Conservation (phyloP, 352 stramenopile species). For the Phytopythium chamaehyphon region DNA sequence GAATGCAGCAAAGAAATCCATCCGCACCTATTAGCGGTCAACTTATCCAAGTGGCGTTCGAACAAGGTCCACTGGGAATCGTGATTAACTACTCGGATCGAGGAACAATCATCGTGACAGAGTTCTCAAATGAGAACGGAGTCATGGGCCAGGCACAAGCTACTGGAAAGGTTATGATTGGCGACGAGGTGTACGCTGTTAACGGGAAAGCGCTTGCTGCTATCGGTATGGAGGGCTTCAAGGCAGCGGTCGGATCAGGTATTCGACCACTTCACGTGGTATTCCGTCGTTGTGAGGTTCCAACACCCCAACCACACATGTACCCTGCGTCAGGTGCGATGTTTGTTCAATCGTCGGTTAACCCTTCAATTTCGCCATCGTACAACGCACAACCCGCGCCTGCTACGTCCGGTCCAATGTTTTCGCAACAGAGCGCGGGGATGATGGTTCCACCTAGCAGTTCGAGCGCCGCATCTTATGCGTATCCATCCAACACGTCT, state of each 20-base stretch:
- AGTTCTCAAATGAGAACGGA: conserved; percentile 70
- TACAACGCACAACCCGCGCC: background rate
- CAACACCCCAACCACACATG: background rate
- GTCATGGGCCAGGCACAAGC: conserved; percentile 69
- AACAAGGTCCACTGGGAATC: conserved; percentile 60
- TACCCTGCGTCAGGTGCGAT: too few species aligned
- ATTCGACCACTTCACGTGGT: conserved; percentile 65
- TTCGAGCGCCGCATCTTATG: background rate
- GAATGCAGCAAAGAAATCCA: background rate
- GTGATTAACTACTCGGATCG: conserved; percentile 81
- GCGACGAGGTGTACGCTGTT: conserved; percentile 77
- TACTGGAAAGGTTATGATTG: conserved; percentile 64
- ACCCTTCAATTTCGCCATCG: background rate
- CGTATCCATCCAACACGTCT: background rate
- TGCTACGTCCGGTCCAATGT: background rate
- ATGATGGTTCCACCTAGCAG: conserved; percentile 3
- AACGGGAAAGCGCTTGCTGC: conserved; percentile 58
- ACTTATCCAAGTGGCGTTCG: conserved; percentile 66
- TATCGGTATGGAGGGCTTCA: conserved; percentile 84
- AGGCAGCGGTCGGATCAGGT: conserved; percentile 51
- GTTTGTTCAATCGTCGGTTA: background rate
- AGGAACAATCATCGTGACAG: conserved; percentile 72
- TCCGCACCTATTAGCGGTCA: conserved; percentile 12
- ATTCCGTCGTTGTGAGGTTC: conserved; percentile 32
- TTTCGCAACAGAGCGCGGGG: background rate